Conservation (phyloP, 345 rosid species). For the Murraya paniculata region DNA sequence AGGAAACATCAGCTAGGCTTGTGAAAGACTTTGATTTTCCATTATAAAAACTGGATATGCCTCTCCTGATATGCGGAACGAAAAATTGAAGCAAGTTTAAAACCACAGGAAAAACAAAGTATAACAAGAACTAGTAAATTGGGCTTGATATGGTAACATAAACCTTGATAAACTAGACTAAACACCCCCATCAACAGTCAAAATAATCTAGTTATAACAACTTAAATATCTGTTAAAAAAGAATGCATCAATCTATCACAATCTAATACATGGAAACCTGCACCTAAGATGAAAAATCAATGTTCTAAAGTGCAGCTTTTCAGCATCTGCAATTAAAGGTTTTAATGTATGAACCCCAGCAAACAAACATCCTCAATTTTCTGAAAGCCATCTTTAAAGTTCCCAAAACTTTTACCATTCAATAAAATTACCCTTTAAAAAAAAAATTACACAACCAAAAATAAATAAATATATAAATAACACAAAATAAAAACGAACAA, state of each 20-base stretch:
- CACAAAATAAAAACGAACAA: neutral
- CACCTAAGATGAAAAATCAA: neutral
- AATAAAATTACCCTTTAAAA: neutral
- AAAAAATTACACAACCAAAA: neutral
- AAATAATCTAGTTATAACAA: neutral
- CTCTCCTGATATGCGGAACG: constrained; percentile 29
- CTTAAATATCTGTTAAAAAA: no score
- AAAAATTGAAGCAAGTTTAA: neutral
- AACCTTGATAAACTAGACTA: neutral
- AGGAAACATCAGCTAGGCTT: constrained; percentile 38
- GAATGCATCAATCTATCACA: neutral
- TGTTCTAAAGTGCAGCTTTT: neutral
- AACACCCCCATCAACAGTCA: neutral
- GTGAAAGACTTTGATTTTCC: constrained; percentile 54
- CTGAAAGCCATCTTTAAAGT: neutral
- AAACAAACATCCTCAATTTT: neutral
- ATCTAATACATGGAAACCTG: neutral
- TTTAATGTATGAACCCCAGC: no score
- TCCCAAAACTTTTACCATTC: neutral
- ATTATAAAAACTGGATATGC: constrained; percentile 42
- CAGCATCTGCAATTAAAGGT: neutral
- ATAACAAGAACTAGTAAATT: neutral
- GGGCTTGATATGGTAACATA: neutral
- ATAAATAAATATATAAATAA: neutral
- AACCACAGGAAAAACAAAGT: neutral